Evolutionary conservation across 1,139 yeast genomes (phyloP).

Genomic region (Lodderomyces pseudojiufengensis): DNA sequence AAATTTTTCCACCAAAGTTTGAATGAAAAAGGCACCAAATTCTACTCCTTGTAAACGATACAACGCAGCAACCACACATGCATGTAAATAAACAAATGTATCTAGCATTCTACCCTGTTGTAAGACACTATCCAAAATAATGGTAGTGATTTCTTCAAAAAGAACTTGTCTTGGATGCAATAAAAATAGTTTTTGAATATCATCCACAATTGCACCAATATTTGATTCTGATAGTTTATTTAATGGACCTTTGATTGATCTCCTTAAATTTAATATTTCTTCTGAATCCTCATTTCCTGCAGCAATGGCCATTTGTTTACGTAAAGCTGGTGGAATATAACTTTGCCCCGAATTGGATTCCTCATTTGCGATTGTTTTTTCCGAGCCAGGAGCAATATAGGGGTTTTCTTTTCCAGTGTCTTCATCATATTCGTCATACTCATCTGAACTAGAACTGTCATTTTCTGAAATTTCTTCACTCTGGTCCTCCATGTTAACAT

Average conservation of each 20-base stretch:
- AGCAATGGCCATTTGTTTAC: slow-evolving; percentile 50
- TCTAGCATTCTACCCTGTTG: slow-evolving; percentile 68
- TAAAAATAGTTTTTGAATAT: slow-evolving; percentile 59
- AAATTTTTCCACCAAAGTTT: slow-evolving; percentile 67
- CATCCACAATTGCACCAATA: slow-evolving; percentile 63
- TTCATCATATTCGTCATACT: slow-evolving; percentile 9
- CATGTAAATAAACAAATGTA: slow-evolving; percentile 74
- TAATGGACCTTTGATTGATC: slow-evolving; percentile 71
- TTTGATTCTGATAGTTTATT: slow-evolving; percentile 88
- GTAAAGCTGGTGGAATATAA: slow-evolving; percentile 83
- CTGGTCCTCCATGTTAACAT: slow-evolving; percentile 46
- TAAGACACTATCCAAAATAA: slow-evolving; percentile 63
- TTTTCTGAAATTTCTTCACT: slow-evolving; percentile 61
- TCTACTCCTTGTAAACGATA: slow-evolving; percentile 81
- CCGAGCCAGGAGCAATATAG: slow-evolving; percentile 66
- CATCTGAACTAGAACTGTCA: slow-evolving; percentile 20
- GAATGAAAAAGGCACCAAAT: slow-evolving; percentile 85
- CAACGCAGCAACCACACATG: slow-evolving; percentile 71
- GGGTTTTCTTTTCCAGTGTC: slow-evolving; percentile 65
- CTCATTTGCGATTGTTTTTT: slow-evolving; percentile 13
- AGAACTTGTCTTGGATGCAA: slow-evolving; percentile 74
- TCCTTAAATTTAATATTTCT: slow-evolving; percentile 48
- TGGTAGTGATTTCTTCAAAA: slow-evolving; percentile 61
- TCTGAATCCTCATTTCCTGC: slow-evolving; percentile 35
- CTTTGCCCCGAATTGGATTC: slow-evolving; percentile 24